These are phyloP conservation scores for Smithsoniella earleae DNA, from an alignment of 163 green algal genomes.

Conservation along the genomic window DNA sequence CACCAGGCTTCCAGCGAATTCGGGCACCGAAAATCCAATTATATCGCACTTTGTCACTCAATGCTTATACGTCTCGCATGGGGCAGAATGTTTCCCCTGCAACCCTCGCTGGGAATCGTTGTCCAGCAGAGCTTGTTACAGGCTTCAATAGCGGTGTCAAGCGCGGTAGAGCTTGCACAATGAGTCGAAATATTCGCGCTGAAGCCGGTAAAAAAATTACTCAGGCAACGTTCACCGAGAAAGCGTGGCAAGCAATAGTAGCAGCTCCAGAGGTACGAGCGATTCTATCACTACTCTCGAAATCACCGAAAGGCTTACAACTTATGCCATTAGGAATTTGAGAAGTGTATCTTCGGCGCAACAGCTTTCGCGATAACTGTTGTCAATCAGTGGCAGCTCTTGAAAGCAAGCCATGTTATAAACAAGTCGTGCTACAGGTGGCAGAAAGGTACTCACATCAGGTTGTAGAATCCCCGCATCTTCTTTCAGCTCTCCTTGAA, in stretches of 20 bases:
- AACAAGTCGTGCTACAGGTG: background rate
- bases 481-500: slow-evolving; percentile 90
- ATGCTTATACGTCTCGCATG: background rate
- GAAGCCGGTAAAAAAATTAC: slow-evolving; percentile 69
- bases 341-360: background rate
- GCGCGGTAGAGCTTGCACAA: background rate
- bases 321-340: background rate
- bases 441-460: slow-evolving; percentile 54
- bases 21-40: no score
- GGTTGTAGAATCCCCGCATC: slow-evolving; percentile 95
- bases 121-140: background rate
- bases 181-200: background rate
- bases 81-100: background rate
- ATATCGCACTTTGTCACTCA: background rate
- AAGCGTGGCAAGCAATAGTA: slow-evolving; percentile 87
- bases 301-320: slow-evolving; percentile 61
- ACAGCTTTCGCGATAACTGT: background rate
- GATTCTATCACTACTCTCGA: no score
- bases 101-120: background rate
- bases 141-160: background rate
- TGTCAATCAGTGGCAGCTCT: background rate
- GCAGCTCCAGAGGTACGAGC: slow-evolving; percentile 49
- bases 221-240: slow-evolving; percentile 94
- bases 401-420: background rate
- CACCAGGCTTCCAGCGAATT: no score